Percentiles rank a stretch among this genome's conserved stretches.
phyloP scores from a whole-genome alignment of 1,139 yeast species.

The Debaryomycetaceae sp. region DNA sequence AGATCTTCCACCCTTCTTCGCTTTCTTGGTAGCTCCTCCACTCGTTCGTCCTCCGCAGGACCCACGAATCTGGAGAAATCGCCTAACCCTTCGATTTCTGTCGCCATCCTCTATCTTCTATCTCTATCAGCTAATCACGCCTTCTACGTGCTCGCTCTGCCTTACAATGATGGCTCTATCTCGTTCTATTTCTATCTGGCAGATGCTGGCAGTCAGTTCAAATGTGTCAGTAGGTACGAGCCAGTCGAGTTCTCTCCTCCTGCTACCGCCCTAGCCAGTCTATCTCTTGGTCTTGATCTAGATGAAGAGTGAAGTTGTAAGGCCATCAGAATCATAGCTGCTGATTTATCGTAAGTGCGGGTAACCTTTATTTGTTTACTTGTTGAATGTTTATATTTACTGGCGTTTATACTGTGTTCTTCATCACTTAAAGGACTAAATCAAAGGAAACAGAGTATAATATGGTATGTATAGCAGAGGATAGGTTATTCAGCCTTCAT shows the following conservation, averaged over 20 bases:
- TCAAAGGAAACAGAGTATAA: neutral
- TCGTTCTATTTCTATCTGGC: too few relatives aligned
- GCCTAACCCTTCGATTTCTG: slow-evolving; percentile 5
- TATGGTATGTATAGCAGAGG: neutral
- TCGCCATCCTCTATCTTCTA: neutral
- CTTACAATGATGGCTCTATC: too few relatives aligned
- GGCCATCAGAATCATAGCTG: neutral
- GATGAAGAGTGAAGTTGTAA: too few relatives aligned
- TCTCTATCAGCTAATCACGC: neutral
- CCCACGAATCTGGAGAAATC: slow-evolving; percentile 4
- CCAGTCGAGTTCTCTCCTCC: too few relatives aligned
- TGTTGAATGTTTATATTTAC: neutral
- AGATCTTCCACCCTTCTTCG: slow-evolving; percentile 5
- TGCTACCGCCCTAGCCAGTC: too few relatives aligned
- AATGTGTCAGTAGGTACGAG: too few relatives aligned
- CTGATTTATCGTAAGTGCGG: neutral
- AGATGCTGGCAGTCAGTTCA: too few relatives aligned
- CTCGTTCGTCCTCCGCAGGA: neutral
- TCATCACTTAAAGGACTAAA: neutral
- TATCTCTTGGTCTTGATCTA: too few relatives aligned
- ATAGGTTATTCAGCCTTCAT: neutral
- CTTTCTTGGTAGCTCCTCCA: slow-evolving; percentile 1
- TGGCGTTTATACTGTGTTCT: neutral
- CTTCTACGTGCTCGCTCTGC: neutral
- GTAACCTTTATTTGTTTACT: neutral